A percentile compares a stretch with the other conserved stretches of the same genome.
These are phyloP conservation scores for Penicillium sp. DNA, from an alignment of 2,329 filamentous ascomycete genomes.

Conservation along the genomic window DNA sequence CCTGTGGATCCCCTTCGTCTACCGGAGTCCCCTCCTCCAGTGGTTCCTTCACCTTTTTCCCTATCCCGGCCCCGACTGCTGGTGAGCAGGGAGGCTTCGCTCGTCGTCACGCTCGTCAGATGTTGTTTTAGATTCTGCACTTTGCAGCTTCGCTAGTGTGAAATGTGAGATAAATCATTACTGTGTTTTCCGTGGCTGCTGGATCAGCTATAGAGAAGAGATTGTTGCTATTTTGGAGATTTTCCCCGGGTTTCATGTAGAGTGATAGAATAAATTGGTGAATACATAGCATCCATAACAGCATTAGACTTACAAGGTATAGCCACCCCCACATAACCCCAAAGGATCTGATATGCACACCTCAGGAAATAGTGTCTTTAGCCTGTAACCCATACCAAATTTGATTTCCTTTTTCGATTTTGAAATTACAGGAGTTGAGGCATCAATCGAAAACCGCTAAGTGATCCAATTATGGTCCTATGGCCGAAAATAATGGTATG, in stretches of 20 bases:
- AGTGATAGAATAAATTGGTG: not conserved
- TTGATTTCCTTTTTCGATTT: not conserved
- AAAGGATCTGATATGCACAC: not conserved
- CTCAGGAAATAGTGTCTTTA: not conserved
- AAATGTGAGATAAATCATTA: conserved; percentile 11
- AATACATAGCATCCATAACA: not conserved
- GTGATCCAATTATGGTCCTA: not conserved
- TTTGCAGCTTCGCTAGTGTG: conserved; percentile 4
- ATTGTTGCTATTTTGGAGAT: not conserved
- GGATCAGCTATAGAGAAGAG: conserved; percentile 17
- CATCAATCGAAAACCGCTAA: not conserved
- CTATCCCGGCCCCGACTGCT: conserved; percentile 1
- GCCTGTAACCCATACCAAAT: too few relatives aligned
- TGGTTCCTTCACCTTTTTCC: not conserved
- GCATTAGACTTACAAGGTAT: too few relatives aligned
- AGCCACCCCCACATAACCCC: too few relatives aligned
- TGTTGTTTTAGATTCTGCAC: conserved; percentile 15
- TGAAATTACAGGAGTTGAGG: not conserved
- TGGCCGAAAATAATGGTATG: not conserved
- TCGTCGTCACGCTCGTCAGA: conserved; percentile 28
- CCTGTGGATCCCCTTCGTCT: not conserved
- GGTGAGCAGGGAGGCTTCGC: conserved; percentile 10
- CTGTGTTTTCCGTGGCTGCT: conserved; percentile 16
- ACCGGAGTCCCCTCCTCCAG: not conserved
- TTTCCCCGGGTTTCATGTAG: not conserved